Conservation (phyloP, 2,329 filamentous ascomycete genomes). For the Rhynchosporium graminicola region DNA sequence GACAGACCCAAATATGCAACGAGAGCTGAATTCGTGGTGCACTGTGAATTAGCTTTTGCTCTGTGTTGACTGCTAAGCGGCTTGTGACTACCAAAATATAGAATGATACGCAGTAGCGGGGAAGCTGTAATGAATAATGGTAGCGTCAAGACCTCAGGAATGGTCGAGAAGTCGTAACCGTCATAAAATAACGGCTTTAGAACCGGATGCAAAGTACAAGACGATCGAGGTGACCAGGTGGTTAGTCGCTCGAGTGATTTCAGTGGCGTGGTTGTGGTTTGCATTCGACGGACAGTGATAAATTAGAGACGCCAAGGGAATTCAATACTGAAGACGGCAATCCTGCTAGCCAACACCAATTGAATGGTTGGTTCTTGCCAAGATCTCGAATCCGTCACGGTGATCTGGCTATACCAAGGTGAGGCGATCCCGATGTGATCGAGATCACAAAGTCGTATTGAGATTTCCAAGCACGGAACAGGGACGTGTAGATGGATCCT, state of each 20-base stretch:
- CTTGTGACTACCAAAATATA: conserved; percentile 10
- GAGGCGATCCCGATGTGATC: background rate
- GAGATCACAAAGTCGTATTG: background rate
- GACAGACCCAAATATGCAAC: conserved; percentile 2
- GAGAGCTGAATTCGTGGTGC: background rate
- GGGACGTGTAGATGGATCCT: background rate
- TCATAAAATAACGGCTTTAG: background rate
- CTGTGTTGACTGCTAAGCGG: conserved; percentile 1
- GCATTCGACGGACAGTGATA: background rate
- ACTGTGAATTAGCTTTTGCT: conserved; percentile 10
- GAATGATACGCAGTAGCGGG: background rate
- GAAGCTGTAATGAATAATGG: background rate
- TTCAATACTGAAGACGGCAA: background rate
- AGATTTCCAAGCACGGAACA: background rate
- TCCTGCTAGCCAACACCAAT: background rate
- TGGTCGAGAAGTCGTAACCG: background rate
- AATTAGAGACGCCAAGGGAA: background rate
- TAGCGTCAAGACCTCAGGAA: background rate
- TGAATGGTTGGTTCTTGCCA: background rate
- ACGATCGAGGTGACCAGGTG: background rate
- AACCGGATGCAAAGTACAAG: background rate
- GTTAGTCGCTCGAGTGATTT: background rate
- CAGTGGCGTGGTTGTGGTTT: background rate
- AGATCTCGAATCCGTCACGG: background rate
- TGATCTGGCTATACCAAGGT: background rate